Conservation (phyloP, 1,139 yeast genomes). For the Diutina siamensis region DNA sequence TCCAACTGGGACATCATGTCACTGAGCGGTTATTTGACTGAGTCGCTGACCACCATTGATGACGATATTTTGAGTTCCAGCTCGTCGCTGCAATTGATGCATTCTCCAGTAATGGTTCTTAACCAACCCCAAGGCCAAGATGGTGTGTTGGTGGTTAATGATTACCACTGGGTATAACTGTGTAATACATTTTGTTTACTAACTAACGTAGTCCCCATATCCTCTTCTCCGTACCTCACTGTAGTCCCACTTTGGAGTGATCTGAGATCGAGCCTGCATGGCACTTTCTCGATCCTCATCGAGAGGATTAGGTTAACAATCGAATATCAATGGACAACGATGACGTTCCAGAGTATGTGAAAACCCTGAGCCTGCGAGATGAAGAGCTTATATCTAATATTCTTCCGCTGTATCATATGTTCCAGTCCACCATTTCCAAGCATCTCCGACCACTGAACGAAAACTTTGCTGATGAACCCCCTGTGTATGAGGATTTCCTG, state of each 20-base stretch:
- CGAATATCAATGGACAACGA: neutral
- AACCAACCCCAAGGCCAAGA: neutral
- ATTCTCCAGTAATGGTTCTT: neutral
- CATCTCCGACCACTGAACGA: conserved; percentile 28
- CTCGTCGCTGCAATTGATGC: neutral
- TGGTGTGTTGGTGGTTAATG: neutral
- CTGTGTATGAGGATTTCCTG: conserved; percentile 28
- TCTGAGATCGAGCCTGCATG: neutral
- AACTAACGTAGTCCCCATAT: neutral
- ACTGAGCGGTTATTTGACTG: conserved; percentile 1
- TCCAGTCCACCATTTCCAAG: conserved; percentile 31
- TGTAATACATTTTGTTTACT: neutral
- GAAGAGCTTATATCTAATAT: conserved; percentile 28
- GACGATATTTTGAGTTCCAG: neutral
- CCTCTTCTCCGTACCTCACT: no score
- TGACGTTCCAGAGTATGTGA: neutral
- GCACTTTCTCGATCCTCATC: neutral
- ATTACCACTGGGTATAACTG: conserved; percentile 1
- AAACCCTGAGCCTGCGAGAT: conserved; percentile 9
- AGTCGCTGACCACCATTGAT: neutral
- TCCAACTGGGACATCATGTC: conserved; percentile 5
- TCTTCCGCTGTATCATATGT: conserved; percentile 37
- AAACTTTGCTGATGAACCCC: conserved; percentile 32
- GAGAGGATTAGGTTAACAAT: no score
- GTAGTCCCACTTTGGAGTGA: neutral